Conservation (phyloP, 140 eudicot genomes). For the Flaveria floridana region DNA sequence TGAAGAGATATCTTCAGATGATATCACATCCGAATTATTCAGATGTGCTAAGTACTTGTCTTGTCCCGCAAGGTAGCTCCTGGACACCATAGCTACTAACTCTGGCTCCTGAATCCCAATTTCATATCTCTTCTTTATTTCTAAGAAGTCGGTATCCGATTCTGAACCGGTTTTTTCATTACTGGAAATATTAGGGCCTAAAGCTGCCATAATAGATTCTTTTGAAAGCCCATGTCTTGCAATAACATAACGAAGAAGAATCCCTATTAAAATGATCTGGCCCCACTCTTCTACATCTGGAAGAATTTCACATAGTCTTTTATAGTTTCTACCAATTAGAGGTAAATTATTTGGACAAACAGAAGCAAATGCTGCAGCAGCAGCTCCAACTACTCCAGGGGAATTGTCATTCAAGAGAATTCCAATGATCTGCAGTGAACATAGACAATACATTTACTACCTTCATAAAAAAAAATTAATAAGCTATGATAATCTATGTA, state of each 20-base stretch:
- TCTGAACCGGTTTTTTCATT: constrained; percentile 46
- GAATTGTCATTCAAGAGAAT: constrained; percentile 83
- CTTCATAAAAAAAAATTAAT: neutral
- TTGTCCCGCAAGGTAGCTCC: constrained; percentile 85
- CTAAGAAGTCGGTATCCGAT: constrained; percentile 34
- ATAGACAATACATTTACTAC: neutral
- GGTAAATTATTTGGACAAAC: constrained; percentile 82
- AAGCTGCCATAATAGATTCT: constrained; percentile 75
- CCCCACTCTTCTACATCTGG: constrained; percentile 99
- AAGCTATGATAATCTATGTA: constrained; percentile 15
- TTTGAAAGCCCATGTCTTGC: constrained; percentile 86
- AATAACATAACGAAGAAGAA: constrained; percentile 74
- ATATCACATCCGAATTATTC: constrained; percentile 34
- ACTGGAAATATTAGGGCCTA: constrained; percentile 31
- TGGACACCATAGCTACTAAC: constrained; percentile 53
- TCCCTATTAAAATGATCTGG: constrained; percentile 68
- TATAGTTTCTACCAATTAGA: constrained; percentile 68
- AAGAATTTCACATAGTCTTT: constrained; percentile 72
- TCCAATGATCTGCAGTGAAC: constrained; percentile 70
- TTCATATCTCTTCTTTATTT: constrained; percentile 31
- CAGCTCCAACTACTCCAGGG: constrained; percentile 94
- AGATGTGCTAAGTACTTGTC: constrained; percentile 67
- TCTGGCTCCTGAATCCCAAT: constrained; percentile 39
- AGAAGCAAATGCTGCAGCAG: constrained; percentile 93
- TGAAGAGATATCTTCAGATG: constrained; percentile 38